These are phyloP conservation scores for Iberis pinnata DNA, from an alignment of 345 rosid species.

Conservation along the genomic window DNA sequence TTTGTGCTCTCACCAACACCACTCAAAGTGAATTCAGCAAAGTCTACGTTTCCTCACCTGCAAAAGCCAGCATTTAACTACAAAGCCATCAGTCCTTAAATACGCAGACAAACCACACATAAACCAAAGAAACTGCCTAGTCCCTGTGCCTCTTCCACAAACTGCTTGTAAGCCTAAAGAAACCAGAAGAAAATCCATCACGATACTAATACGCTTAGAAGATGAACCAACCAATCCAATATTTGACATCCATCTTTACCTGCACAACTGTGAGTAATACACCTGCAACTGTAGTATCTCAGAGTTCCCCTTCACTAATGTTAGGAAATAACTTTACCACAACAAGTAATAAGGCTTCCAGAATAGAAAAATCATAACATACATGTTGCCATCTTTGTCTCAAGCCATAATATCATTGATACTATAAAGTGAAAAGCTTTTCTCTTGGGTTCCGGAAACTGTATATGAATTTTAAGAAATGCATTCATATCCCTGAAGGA, in stretches of 20 bases:
- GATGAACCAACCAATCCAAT: constrained; percentile 1
- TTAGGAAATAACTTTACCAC: constrained; percentile 16
- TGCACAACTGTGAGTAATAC: constrained; percentile 17
- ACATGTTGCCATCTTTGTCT: constrained; percentile 13
- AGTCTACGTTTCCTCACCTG: constrained; percentile 1
- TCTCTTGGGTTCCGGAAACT: constrained; percentile 18
- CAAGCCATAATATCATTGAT: constrained; percentile 11
- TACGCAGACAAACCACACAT: constrained; percentile 4
- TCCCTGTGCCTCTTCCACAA: constrained; percentile 6
- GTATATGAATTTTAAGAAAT: constrained; percentile 28
- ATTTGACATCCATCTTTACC: constrained; percentile 10
- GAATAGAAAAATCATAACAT: constrained; percentile 12
- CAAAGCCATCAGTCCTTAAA: background rate
- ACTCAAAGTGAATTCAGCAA: too few relatives aligned
- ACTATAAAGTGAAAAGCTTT: constrained; percentile 11
- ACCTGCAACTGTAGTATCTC: constrained; percentile 17
- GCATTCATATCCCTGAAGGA: constrained; percentile 27
- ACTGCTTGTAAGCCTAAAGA: constrained; percentile 5
- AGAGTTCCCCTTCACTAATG: too few relatives aligned
- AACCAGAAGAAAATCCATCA: constrained; percentile 5
- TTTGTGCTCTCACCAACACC: constrained; percentile 6
- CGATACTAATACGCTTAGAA: constrained; percentile 7
- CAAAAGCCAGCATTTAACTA: constrained; percentile 16
- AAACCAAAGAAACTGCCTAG: constrained; percentile 22
- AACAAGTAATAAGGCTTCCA: background rate